Conservation (phyloP, 2,329 filamentous ascomycete genomes). For the Beauveria varroae region DNA sequence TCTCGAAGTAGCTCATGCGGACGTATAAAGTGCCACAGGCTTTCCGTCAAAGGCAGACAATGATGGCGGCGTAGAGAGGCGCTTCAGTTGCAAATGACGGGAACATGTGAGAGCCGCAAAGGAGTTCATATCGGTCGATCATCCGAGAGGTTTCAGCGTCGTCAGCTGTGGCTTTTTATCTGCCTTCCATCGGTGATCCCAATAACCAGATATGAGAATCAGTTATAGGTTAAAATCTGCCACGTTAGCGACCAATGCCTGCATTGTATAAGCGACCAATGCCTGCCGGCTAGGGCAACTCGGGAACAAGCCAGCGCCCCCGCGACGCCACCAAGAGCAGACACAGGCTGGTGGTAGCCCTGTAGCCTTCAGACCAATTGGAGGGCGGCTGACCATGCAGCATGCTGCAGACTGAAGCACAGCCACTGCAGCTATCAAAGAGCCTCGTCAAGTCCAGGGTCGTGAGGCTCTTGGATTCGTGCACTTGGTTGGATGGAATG, state of each 20-base stretch:
- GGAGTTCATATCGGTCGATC: no score
- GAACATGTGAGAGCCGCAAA: no score
- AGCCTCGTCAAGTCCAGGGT: background rate
- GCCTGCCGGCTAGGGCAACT: background rate
- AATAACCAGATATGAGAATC: no score
- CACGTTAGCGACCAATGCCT: background rate
- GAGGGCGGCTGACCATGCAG: background rate
- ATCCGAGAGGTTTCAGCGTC: no score
- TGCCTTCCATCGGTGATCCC: no score
- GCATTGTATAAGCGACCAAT: background rate
- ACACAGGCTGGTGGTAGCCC: background rate
- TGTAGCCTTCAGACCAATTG: background rate
- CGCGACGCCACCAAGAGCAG: background rate
- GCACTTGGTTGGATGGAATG: background rate
- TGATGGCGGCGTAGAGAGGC: background rate
- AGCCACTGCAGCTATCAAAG: slow-evolving; percentile 1
- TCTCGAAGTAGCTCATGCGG: background rate
- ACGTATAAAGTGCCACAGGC: background rate
- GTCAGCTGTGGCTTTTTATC: no score
- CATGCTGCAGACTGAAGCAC: background rate
- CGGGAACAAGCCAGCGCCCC: background rate
- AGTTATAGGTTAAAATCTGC: no score
- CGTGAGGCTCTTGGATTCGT: background rate
- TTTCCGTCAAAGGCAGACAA: background rate
- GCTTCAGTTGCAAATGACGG: no score